phyloP scores from a whole-genome alignment of 495 filamentous ascomycete genomes.

The Penicillium mononematosum region DNA sequence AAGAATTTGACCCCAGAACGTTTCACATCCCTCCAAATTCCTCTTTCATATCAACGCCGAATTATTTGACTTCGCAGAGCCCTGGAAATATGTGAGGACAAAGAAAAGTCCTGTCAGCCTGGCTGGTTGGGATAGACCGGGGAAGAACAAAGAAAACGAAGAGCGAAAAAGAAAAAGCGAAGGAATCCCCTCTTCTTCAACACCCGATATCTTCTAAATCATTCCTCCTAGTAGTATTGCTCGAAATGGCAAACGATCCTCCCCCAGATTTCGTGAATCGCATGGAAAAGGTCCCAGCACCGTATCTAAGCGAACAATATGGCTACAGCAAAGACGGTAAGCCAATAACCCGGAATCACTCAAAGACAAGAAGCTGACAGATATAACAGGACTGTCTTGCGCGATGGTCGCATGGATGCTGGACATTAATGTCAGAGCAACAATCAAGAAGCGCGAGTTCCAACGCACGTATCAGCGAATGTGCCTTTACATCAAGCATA shows the following conservation, averaged over 20 bases:
- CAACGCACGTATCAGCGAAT: conserved; percentile 4
- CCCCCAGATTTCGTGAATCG: conserved; percentile 1
- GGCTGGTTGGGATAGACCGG: background rate
- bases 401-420: conserved; percentile 13
- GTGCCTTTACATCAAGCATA: conserved; percentile 8
- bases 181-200: background rate
- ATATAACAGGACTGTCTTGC: background rate
- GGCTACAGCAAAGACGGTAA: conserved; percentile 7
- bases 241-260: background rate
- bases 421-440: conserved; percentile 7
- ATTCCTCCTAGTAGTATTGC: too few species aligned
- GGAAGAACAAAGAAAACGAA: conserved; percentile 6
- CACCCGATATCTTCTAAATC: background rate
- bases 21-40: background rate
- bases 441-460: conserved; percentile 10
- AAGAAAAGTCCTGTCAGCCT: conserved; percentile 1
- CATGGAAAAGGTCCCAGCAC: conserved; percentile 7
- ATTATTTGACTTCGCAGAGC: background rate
- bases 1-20: background rate
- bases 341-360: background rate
- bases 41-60: background rate
- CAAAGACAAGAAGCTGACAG: background rate
- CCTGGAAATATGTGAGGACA: background rate
- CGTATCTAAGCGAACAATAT: background rate
- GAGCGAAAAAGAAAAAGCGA: background rate